Evolutionary conservation across 495 filamentous ascomycete species (phyloP), one percentile per base, ranked within the genome.

Genomic region (Lophium mytilinum): DNA sequence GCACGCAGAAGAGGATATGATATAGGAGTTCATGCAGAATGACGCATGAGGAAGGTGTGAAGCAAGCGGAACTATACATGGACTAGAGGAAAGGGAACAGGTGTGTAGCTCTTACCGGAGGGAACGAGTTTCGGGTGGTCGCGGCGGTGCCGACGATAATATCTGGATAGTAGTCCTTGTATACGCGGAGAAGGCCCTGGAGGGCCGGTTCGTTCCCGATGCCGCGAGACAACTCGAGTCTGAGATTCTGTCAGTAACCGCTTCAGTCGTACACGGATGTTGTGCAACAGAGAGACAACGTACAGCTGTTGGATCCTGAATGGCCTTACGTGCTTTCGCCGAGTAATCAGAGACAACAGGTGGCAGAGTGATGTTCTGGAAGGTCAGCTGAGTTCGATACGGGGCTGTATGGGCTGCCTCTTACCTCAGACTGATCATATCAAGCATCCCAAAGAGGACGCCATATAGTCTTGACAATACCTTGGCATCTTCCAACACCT

Each of bases 91-190:
- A 30, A 30, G 24, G 24, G 3, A 30, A 30, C 24, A 30, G 24
- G 24, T 11, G 30, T 19, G 4, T 17, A 30, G n/a, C 35, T 60
- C 66, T 55, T 50, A 71, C 69, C 70, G 61, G 74, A 72, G 41
- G 77, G 52, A 62, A 68, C 62, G 64, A 72, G 63, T 48, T 68
- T 60, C 43, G 71, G 67, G 33, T 68, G 40, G 58, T 51, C 1
- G 76, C 77, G 14, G 77, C 69, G 64, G 83, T 82, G 36, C 83
- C 86, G n/a, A 91, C 72, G 56, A 94, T 86, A 48, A 94, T 85
- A 69, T 94, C 89, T 6, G 90, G 89, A 64, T 89, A 93, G 65
- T 92, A 93, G 66, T 90, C 88, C 64, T 93, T 93, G 72, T 85
- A 95, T 8, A 90, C 78, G 54, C 82, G 80, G 24, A 95, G 75